Evolutionary conservation across 495 filamentous ascomycete genomes (phyloP).

Genomic region (Aspergillus homomorphus): DNA sequence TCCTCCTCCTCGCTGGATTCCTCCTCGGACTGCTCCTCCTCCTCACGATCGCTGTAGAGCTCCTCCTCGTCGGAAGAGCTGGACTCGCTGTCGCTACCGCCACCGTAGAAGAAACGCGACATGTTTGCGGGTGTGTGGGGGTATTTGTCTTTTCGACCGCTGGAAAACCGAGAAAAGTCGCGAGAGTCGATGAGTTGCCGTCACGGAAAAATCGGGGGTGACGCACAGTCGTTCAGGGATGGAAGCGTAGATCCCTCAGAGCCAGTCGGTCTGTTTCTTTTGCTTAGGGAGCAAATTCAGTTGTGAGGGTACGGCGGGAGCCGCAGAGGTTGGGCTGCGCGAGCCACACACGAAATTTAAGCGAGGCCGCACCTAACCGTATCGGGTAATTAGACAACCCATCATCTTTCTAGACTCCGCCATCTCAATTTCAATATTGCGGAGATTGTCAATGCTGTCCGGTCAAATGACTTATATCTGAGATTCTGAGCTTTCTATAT

Average conservation of each 20-base stretch:
- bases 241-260: background rate
- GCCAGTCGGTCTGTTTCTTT: slow-evolving; percentile 13
- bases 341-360: slow-evolving; percentile 54
- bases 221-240: background rate
- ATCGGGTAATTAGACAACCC: slow-evolving; percentile 25
- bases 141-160: slow-evolving; percentile 3
- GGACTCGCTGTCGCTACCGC: slow-evolving; percentile 79
- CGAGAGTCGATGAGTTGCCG: slow-evolving; percentile 9
- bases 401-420: background rate
- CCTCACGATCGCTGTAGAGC: slow-evolving; percentile 75
- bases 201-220: slow-evolving; percentile 8
- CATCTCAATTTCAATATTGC: background rate
- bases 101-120: slow-evolving; percentile 95
- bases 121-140: slow-evolving; percentile 31
- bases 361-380: slow-evolving; percentile 46
- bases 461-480: too few relatives aligned
- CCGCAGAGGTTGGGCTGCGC: slow-evolving; percentile 34
- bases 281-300: slow-evolving; percentile 27
- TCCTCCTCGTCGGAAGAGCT: slow-evolving; percentile 83
- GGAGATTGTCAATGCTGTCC: background rate
- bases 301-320: slow-evolving; percentile 34
- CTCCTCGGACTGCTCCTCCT: slow-evolving; percentile 65
- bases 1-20: slow-evolving; percentile 73
- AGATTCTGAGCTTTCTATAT: background rate
- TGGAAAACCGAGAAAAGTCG: slow-evolving; percentile 23